Conservation (phyloP, 2,329 filamentous ascomycete species). For the Rachicladosporium sp. region DNA sequence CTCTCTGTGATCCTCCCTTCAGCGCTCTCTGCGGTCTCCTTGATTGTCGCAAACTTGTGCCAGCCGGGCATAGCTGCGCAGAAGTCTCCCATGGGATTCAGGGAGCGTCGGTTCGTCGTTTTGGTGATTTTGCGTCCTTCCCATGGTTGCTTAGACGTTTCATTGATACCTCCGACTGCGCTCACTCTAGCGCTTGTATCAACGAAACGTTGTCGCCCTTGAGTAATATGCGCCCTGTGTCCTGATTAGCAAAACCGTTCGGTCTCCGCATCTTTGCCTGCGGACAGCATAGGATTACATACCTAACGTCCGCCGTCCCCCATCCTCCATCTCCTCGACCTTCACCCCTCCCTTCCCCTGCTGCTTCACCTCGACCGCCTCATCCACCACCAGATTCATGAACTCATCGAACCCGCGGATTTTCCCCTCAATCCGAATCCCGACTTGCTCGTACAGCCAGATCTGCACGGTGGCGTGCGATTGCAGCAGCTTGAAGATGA, state of each 20-base stretch:
- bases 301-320: slow-evolving; percentile 68
- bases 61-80: no score
- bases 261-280: background rate
- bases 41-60: no score
- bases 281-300: slow-evolving; percentile 19
- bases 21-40: no score
- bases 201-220: slow-evolving; percentile 83
- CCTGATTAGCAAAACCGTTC: background rate
- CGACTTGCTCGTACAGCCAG: slow-evolving; percentile 94
- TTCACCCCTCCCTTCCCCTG: slow-evolving; percentile 65
- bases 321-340: slow-evolving; percentile 62
- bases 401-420: slow-evolving; percentile 98
- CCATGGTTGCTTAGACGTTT: no score
- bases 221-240: slow-evolving; percentile 64
- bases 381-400: slow-evolving; percentile 96
- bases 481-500: slow-evolving; percentile 86
- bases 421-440: slow-evolving; percentile 89
- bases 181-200: slow-evolving; percentile 40
- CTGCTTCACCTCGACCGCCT: slow-evolving; percentile 83
- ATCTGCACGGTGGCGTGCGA: slow-evolving; percentile 76
- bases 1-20: background rate
- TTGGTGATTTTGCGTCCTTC: background rate
- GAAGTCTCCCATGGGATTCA: no score
- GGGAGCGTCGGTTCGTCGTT: no score
- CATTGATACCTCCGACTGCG: background rate